Evolutionary conservation across 75 land plant species (phyloP).

Genomic region (Adiantum capillusveneris): DNA sequence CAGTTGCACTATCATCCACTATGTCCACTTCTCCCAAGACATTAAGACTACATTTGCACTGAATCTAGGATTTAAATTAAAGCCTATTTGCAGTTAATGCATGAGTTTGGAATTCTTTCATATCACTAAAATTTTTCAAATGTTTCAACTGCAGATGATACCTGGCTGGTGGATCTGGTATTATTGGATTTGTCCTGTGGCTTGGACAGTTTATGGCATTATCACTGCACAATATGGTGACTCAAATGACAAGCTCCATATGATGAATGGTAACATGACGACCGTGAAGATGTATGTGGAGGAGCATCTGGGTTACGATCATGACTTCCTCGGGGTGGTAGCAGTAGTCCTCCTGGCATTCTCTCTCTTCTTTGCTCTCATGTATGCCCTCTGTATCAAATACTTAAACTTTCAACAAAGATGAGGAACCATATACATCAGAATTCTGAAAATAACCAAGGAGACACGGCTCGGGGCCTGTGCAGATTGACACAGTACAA

Average conservation of each 20-base stretch:
- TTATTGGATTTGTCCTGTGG: conserved; percentile 42
- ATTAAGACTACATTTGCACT: too few relatives aligned
- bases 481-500: too few relatives aligned
- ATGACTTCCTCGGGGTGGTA: conserved; percentile 25
- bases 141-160: conserved; percentile 21
- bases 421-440: too few relatives aligned
- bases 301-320: conserved; percentile 19
- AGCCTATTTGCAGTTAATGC: too few relatives aligned
- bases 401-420: conserved; percentile 32
- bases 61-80: too few relatives aligned
- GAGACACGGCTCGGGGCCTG: too few relatives aligned
- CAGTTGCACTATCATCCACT: too few relatives aligned
- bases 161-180: conserved; percentile 51
- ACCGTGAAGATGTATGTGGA: conserved; percentile 19
- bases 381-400: conserved; percentile 35
- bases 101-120: too few relatives aligned
- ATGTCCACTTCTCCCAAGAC: too few relatives aligned
- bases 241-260: not conserved
- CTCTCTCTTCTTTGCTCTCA: conserved; percentile 26
- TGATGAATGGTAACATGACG: not conserved
- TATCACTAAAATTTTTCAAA: too few relatives aligned
- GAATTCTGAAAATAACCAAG: too few relatives aligned
- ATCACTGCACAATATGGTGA: conserved; percentile 28
- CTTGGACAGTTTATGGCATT: conserved; percentile 36
- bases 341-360: conserved; percentile 26